These are phyloP conservation scores for Abrus pulchellus DNA, from an alignment of 306 rosid genomes.

Conservation along the genomic window DNA sequence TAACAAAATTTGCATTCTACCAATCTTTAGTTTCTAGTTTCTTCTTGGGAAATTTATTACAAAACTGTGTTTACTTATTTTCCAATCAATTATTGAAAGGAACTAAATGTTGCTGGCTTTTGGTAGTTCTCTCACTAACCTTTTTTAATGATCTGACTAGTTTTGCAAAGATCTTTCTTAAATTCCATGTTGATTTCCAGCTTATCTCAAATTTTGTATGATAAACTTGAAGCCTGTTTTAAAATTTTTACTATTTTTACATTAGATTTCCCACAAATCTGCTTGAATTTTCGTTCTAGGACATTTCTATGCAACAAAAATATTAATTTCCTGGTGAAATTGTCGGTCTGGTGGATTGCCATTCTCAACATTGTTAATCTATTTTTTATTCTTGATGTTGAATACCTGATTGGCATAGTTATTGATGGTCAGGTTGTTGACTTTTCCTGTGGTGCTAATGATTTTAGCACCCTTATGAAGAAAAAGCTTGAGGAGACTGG, in stretches of 20 bases:
- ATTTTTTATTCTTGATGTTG: constrained; percentile 16
- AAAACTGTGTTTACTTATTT: not conserved
- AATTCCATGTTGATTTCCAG: not conserved
- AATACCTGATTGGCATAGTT: constrained; percentile 46
- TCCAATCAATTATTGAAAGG: not conserved
- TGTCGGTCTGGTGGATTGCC: constrained; percentile 10
- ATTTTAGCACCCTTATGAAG: constrained; percentile 75
- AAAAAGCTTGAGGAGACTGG: constrained; percentile 76
- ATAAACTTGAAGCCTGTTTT: constrained; percentile 8
- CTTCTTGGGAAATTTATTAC: not conserved
- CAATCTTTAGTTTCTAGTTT: constrained; percentile 7
- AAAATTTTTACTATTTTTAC: not conserved
- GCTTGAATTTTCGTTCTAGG: not conserved
- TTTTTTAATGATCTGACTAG: constrained; percentile 1
- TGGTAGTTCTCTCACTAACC: not conserved
- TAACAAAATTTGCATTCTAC: not conserved
- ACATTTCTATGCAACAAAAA: not conserved
- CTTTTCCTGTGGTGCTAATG: constrained; percentile 80
- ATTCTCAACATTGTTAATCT: not conserved
- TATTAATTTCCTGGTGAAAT: not conserved
- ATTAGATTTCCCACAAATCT: not conserved
- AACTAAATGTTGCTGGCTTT: not conserved
- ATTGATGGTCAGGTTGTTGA: constrained; percentile 72
- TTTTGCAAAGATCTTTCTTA: not conserved
- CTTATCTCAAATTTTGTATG: not conserved